A percentile compares a stretch with the other conserved stretches of the same genome.
phyloP scores from a whole-genome alignment of 2,329 filamentous ascomycete genomes.

The Aschersonia sp. region DNA sequence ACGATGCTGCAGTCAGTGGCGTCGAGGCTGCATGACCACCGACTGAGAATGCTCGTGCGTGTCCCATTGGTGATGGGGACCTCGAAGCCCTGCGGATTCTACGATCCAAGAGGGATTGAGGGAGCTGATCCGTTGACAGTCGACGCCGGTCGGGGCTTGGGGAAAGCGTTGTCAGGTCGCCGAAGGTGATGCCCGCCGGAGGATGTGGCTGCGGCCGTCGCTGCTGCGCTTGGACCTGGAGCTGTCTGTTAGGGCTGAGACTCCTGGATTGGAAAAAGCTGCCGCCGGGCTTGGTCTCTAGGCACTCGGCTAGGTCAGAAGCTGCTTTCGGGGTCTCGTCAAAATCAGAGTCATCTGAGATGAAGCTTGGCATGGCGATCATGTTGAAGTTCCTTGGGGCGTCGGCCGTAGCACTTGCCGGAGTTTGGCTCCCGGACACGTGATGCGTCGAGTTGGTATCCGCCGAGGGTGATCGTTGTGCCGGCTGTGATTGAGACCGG shows the following conservation, averaged over 20 bases:
- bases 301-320: slow-evolving; percentile 31
- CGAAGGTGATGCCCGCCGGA: slow-evolving; percentile 29
- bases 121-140: slow-evolving; percentile 37
- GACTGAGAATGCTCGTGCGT: slow-evolving; percentile 28
- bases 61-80: slow-evolving; percentile 41
- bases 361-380: slow-evolving; percentile 38
- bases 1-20: slow-evolving; percentile 21
- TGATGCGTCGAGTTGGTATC: slow-evolving; percentile 10
- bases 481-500: slow-evolving; percentile 53
- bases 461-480: slow-evolving; percentile 29
- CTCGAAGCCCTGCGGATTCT: slow-evolving; percentile 37
- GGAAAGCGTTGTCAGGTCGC: slow-evolving; percentile 26
- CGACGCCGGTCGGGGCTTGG: slow-evolving; percentile 26
- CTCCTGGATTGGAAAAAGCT: slow-evolving; percentile 13
- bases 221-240: slow-evolving; percentile 5
- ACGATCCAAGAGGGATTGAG: slow-evolving; percentile 37
- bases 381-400: slow-evolving; percentile 30
- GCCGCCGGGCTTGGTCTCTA: slow-evolving; percentile 22
- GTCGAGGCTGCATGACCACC: slow-evolving; percentile 25
- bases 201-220: slow-evolving; percentile 10
- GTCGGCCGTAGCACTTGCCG: slow-evolving; percentile 20
- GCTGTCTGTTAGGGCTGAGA: slow-evolving; percentile 11
- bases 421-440: slow-evolving; percentile 14
- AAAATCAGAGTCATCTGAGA: slow-evolving; percentile 36
- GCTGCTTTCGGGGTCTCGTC: slow-evolving; percentile 28